Conservation (phyloP, 495 filamentous ascomycete genomes). For the Talaromyces thailandensis region DNA sequence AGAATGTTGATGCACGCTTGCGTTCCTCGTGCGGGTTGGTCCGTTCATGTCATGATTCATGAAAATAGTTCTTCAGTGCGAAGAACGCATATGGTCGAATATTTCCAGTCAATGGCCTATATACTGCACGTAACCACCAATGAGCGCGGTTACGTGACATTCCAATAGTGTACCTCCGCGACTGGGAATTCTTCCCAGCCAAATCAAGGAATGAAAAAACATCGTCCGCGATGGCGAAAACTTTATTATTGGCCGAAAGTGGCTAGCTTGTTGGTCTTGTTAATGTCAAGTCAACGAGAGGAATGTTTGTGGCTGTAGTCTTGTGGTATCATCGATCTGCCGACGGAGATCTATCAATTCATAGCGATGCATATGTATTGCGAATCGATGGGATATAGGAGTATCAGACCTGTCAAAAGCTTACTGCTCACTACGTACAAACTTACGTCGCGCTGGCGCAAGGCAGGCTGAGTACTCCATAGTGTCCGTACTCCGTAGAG, state of each 20-base stretch:
- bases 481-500: no score
- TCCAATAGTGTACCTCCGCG: neutral
- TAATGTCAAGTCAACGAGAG: neutral
- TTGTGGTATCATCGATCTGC: neutral
- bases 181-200: neutral
- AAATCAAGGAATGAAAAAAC: neutral
- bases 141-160: neutral
- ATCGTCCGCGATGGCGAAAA: neutral
- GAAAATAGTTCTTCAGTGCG: neutral
- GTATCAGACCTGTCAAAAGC: no score
- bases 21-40: constrained; percentile 5
- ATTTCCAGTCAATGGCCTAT: neutral
- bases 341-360: neutral
- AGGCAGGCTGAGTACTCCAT: neutral
- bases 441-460: neutral
- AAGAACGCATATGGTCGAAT: neutral
- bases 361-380: neutral
- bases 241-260: neutral
- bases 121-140: neutral
- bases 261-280: neutral
- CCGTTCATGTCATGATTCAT: neutral
- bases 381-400: neutral
- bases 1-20: neutral
- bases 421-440: neutral
- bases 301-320: neutral